These are phyloP conservation scores for Hygrocybe punicea DNA, from an alignment of 768 basidiomycete genomes.

Conservation along the genomic window DNA sequence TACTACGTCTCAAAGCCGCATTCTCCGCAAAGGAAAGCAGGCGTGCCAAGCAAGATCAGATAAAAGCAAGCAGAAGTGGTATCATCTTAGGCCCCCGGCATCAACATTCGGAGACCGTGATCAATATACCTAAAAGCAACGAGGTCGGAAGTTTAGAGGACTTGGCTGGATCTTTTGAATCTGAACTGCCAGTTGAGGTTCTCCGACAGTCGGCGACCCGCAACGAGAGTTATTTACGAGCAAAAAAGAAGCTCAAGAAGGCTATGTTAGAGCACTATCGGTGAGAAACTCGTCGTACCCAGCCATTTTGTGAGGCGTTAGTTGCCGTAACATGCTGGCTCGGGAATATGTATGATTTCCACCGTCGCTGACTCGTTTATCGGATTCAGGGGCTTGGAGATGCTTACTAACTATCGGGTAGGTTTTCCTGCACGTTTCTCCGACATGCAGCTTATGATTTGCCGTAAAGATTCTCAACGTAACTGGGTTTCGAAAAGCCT, in stretches of 20 bases:
- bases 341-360: too few species aligned
- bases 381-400: constrained; percentile 50
- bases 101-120: too few species aligned
- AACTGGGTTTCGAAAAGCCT: constrained; percentile 81
- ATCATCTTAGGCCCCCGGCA: too few species aligned
- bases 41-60: too few species aligned
- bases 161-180: neutral
- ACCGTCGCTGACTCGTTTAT: neutral
- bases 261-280: constrained; percentile 84
- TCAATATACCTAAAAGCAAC: neutral
- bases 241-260: constrained; percentile 78
- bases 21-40: too few species aligned
- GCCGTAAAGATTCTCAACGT: constrained; percentile 69
- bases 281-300: constrained; percentile 36
- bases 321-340: too few species aligned
- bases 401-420: constrained; percentile 87
- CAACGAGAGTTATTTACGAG: constrained; percentile 77
- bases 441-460: neutral
- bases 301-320: too few species aligned
- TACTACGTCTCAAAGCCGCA: too few species aligned
- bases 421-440: constrained; percentile 15
- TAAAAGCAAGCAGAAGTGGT: too few species aligned
- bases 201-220: constrained; percentile 32
- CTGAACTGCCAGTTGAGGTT: neutral
- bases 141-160: neutral